phyloP scores from a whole-genome alignment of 129 eudicot species.

The Chrysanthemum lavandulifolium region DNA sequence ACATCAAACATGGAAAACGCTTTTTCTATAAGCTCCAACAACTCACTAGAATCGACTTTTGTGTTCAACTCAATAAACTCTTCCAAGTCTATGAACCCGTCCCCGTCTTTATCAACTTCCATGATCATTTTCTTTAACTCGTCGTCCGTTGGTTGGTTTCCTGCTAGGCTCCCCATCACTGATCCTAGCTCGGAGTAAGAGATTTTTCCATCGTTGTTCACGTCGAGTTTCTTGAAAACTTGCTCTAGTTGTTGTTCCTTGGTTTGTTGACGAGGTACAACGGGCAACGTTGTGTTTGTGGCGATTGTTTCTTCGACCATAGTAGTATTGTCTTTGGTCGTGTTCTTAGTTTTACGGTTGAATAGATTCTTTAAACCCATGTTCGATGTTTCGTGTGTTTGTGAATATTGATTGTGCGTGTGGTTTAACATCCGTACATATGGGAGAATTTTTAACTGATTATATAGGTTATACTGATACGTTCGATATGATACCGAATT shows the following conservation, averaged over 20 bases:
- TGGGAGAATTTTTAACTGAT: not conserved
- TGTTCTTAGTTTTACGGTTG: conserved; percentile 19
- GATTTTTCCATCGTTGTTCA: conserved; percentile 56
- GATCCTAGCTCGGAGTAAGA: conserved; percentile 58
- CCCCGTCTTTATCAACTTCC: conserved; percentile 62
- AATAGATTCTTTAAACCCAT: conserved; percentile 27
- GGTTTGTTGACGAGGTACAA: conserved; percentile 7
- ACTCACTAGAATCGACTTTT: conserved; percentile 44
- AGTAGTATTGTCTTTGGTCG: not conserved
- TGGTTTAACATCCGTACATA: no score
- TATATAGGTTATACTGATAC: not conserved
- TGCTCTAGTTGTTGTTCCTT: conserved; percentile 50
- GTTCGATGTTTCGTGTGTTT: not conserved
- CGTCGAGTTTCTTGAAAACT: conserved; percentile 42
- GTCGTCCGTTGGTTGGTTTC: conserved; percentile 43
- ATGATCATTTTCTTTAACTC: conserved; percentile 41
- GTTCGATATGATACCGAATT: no score
- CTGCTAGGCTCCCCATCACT: conserved; percentile 58
- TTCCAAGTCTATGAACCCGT: conserved; percentile 58
- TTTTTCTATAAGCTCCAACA: conserved; percentile 45
- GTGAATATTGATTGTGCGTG: not conserved
- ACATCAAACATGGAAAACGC: conserved; percentile 60
- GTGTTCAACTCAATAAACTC: conserved; percentile 72
- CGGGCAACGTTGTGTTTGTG: not conserved
- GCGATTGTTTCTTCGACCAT: not conserved